These are phyloP conservation scores for Cetradonia linearis DNA, from an alignment of 495 filamentous ascomycete species.

Conservation along the genomic window DNA sequence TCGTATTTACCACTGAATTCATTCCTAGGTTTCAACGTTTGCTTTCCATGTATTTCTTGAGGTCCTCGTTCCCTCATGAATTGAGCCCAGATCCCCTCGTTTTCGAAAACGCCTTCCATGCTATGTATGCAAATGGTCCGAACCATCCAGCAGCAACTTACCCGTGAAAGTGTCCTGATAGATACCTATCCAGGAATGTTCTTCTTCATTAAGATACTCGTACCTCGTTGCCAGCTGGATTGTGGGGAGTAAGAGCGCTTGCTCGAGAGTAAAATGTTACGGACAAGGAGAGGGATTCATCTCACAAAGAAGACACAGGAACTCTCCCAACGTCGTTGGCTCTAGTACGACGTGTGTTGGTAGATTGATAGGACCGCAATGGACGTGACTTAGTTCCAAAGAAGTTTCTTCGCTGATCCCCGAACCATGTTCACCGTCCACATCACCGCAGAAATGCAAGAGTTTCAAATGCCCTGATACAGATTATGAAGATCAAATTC, in stretches of 20 bases:
- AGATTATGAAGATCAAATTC: slow-evolving; percentile 9
- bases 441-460: slow-evolving; percentile 3
- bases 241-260: slow-evolving; percentile 1
- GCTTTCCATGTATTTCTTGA: no score
- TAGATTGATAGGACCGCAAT: slow-evolving; percentile 8
- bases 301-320: neutral
- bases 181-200: neutral
- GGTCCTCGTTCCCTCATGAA: no score
- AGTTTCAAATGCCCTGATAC: slow-evolving; percentile 11
- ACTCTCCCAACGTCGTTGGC: no score
- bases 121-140: neutral
- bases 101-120: slow-evolving; percentile 3
- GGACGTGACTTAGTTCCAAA: slow-evolving; percentile 7
- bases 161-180: slow-evolving; percentile 6
- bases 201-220: neutral
- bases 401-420: neutral
- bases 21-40: no score
- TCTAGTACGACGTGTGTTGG: neutral
- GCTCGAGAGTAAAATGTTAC: neutral
- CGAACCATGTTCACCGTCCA: neutral
- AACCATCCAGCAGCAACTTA: neutral
- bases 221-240: slow-evolving; percentile 15
- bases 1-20: no score
- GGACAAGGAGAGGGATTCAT: neutral
- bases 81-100: neutral